Conservation (phyloP, 331 rosid species). For the Stylosanthes scabra region DNA sequence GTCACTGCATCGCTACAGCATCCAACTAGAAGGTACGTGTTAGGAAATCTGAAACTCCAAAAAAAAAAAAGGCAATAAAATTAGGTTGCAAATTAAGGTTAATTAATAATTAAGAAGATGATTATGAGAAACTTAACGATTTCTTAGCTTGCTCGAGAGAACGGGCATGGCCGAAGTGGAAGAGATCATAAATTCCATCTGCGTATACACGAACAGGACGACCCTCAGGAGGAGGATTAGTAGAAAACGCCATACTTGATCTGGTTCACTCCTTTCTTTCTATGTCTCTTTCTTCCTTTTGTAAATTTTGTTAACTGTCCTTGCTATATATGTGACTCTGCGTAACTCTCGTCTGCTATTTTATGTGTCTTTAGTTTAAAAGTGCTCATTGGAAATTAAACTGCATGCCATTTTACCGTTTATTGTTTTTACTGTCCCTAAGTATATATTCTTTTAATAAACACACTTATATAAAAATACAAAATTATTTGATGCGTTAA, state of each 20-base stretch:
- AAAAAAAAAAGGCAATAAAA: neutral
- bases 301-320: neutral
- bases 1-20: conserved; percentile 77
- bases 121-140: conserved; percentile 46
- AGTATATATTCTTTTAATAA: too few species aligned
- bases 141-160: conserved; percentile 93
- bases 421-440: too few species aligned
- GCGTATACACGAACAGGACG: conserved; percentile 78
- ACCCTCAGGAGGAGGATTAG: conserved; percentile 35
- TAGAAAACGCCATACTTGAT: neutral
- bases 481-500: too few species aligned
- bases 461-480: too few species aligned
- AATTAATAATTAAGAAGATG: too few species aligned
- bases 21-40: conserved; percentile 82
- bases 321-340: neutral
- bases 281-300: neutral
- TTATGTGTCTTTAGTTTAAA: too few species aligned
- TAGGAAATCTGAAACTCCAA: conserved; percentile 63
- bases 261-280: neutral
- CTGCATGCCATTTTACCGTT: too few species aligned
- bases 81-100: too few species aligned
- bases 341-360: neutral
- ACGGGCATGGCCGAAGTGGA: conserved; percentile 90
- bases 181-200: conserved; percentile 95
- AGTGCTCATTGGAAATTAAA: too few species aligned